Percentiles rank a stretch among this genome's conserved stretches.
phyloP scores from a whole-genome alignment of 1,284 basidiomycete species.

The Peniophora sp. region DNA sequence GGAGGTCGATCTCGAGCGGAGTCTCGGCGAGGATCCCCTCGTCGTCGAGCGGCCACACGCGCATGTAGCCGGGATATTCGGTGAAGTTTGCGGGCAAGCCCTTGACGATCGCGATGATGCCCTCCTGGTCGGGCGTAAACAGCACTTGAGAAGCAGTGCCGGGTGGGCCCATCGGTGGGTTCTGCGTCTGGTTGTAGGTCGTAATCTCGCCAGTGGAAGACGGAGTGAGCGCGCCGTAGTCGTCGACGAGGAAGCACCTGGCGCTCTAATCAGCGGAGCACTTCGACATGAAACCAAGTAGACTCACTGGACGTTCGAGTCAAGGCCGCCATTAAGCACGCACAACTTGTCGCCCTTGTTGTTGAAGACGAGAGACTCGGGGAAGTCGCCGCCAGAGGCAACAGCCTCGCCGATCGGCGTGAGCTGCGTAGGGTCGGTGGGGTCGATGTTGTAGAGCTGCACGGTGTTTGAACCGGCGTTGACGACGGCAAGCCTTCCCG shows the following conservation, averaged over 20 bases:
- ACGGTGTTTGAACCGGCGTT: conserved; percentile 42
- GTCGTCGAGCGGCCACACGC: conserved; percentile 32
- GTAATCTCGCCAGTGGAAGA: conserved; percentile 26
- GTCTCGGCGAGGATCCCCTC: conserved; percentile 30
- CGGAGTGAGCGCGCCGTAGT: conserved; percentile 24
- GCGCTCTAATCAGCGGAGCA: not conserved
- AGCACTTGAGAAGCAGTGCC: not conserved
- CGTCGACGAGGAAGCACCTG: conserved; percentile 34
- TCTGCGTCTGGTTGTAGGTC: conserved; percentile 26
- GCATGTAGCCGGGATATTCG: conserved; percentile 29
- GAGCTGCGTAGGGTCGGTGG: conserved; percentile 30
- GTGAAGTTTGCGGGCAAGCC: conserved; percentile 7
- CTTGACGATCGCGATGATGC: not conserved
- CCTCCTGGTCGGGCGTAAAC: not conserved
- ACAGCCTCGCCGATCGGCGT: conserved; percentile 33
- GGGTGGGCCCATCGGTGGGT: not conserved
- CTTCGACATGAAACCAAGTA: not conserved
- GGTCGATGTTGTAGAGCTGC: conserved; percentile 37
- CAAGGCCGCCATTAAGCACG: conserved; percentile 37
- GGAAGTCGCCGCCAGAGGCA: conserved; percentile 39
- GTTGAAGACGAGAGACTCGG: conserved; percentile 37
- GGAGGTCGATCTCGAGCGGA: conserved; percentile 26
- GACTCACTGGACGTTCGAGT: conserved; percentile 37
- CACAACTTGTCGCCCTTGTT: conserved; percentile 31
- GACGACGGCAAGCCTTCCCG: conserved; percentile 26